Evolutionary conservation across 73 alveolate species (phyloP), one percentile per base, ranked within the genome.

Genomic region (Paramecium pentaurelia): DNA sequence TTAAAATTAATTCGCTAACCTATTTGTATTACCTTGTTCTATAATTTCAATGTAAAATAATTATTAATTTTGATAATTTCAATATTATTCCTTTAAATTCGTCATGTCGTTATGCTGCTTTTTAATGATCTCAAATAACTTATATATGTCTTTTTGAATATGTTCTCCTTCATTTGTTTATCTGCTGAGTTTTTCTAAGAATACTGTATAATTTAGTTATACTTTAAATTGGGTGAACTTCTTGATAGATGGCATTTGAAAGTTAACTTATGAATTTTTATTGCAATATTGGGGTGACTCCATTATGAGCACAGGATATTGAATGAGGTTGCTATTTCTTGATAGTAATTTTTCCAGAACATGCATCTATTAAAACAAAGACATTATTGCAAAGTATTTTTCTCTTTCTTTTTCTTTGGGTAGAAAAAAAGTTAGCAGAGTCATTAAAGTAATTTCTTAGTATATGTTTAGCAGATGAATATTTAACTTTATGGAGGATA

Each of bases 381-480:
- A 44, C 32, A 73, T 73, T 37, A 37, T 73, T 73, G 20, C 87
- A 37, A 0, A 73, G 12, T 14, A 73, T 34, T 73, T 73, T 73
- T 73, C 60, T 37, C 36, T 40, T 73, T 38, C 60, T 73, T 14
- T 73, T 73, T 73, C 64, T 36, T 37, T 73, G 10, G 37, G 22
- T 73, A 2, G 64, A 37, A n/a, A 40, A 73, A 73, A 73, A 73
- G 42, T 73, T 73, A 6, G 37, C 87, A 3, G 58, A 16, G 34
- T 40, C 87, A 16, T 44, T 40, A 8, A 36, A 73, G n/a, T 73
- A 64, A 64, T 73, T 73, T 44, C 87, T 34, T 1, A 73, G 60
- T 2, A 73, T 73, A 36, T 73, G 87, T 73, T 73, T 73, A 4
- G 87, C 87, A 37, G 87, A 37, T n/a, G 87, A 73, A 73, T 73